Evolutionary conservation across 148 eudicot species (phyloP).

Genomic region (Cornus controversa): DNA sequence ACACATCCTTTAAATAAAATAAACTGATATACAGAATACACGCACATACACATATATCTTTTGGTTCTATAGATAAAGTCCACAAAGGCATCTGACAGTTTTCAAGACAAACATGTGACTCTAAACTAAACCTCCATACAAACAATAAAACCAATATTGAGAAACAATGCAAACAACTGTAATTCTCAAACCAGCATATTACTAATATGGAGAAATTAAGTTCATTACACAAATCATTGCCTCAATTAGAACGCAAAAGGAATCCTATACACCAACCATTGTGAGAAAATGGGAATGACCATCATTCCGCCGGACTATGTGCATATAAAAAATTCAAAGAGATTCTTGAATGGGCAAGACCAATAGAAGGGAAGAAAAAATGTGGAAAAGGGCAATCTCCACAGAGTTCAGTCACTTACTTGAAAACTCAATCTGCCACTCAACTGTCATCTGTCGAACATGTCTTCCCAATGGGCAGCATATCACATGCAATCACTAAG

Average conservation of each 20-base stretch:
- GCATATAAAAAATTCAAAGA: background rate
- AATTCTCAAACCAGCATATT: background rate
- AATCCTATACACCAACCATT: background rate
- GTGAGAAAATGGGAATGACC: background rate
- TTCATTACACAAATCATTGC: background rate
- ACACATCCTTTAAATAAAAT: too few species aligned
- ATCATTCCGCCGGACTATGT: background rate
- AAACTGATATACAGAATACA: too few species aligned
- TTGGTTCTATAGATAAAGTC: background rate
- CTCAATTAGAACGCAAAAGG: background rate
- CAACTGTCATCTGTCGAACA: slow-evolving; percentile 8
- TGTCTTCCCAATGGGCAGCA: slow-evolving; percentile 19
- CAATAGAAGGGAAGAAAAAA: background rate
- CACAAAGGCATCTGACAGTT: background rate
- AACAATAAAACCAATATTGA: background rate
- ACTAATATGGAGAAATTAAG: background rate
- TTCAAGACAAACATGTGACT: background rate
- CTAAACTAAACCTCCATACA: background rate
- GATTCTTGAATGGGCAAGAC: background rate
- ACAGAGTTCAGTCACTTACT: slow-evolving; percentile 25
- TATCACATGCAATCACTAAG: slow-evolving; percentile 14
- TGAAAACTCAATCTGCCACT: slow-evolving; percentile 28
- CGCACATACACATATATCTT: too few species aligned
- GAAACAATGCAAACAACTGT: background rate
- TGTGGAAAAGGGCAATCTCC: slow-evolving; percentile 6